Evolutionary conservation across 2,329 filamentous ascomycete species (phyloP), one percentile per base, ranked within the genome.

Genomic region (Grosmannia clavigera): DNA sequence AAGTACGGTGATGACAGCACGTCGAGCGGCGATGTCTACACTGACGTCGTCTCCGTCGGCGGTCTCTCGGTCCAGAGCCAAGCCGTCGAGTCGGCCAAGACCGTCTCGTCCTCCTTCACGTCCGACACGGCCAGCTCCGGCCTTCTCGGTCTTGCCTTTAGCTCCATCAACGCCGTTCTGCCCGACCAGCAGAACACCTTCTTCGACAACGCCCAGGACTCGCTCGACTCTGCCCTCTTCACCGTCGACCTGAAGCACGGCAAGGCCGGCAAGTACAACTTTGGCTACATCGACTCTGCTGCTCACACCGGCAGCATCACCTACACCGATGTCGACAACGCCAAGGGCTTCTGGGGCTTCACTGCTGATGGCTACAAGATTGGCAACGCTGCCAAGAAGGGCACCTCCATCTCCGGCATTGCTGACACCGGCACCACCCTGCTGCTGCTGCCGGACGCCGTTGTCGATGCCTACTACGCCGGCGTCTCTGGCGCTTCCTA

Each of bases 401-500:
- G 60, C 11, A 58, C 65, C 29, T 52, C 62, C 16, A 63, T 73
- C 55, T 66, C 63, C 11, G 78, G 78, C 25, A 83, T 84, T 62
- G 78, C 78, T 31, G 82, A 85, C 70, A 84, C 82, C 12, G 82
- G 82, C 59, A 83, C 81, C 14, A 81, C 81, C 19, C 74, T 85
- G 60, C 74, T 83, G 66, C 71, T 82, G 60, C 71, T 81, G 61
- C 73, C 76, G 63, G 68, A 72, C 54, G 66, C 72, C 19, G 71
- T 83, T 52, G 77, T 78, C 51, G 64, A 70, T 29, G 75, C 72
- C 10, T 85, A 83, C 71, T 85, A 83, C 68, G 64, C 61, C 19
- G 63, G 77, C 61, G 75, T 84, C 3, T 55, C 68, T 2, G 74
- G 76, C 16, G 75, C 81, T 0, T 60, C 70, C 56, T 70, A 72